Base-by-base conservation (phyloP, 352 stramenopile species). In the Pseudoperonospora humuli region DNA sequence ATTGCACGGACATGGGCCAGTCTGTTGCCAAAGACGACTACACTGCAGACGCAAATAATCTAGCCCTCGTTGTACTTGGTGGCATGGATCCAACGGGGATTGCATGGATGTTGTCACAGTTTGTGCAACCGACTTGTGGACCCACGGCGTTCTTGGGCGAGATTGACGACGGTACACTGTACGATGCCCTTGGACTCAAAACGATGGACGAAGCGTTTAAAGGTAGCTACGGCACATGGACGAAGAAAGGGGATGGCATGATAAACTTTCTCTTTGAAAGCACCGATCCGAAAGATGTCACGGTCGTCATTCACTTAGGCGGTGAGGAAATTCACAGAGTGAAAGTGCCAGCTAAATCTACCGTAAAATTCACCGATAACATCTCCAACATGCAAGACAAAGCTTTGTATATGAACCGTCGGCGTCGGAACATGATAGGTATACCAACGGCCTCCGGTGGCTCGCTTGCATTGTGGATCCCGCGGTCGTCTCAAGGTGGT, bases 341-440 rank as follows among this genome's bases (percentile, higher is more conserved):
- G 1, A 31, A 54, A 4, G 57, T 67, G 8, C 44, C 43, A 18
- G 53, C 38, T 31, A 14, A 29, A 17, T 25, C 17, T 17, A 56
- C 34, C 8, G 31, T 63, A 19, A 54, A 38, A 14, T 63, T 49
- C 39, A 54, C 8, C n/a, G 44, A 27, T 4, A 56, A 52, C 9
- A 11, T 64, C 3, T 17, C n/a, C 1, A 34, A 44, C 18, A 2
- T 67, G 26, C 46, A 56, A 13, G 67, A 77, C 33, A 76, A 76
- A 40, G 54, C 47, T 1, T 9, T 81, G 41, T 84, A 81, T 44
- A 15, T 84, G 17, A 66, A 84, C 52, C 71, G 68, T 19, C 79
- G 66, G 69, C 64, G 66, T 2, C 32, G 39, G 2, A 61, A 28
- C 26, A 39, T 66, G 21, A 13, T 74, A 8, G 67, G 57, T 2